Base-by-base conservation (phyloP, 73 alveolate species). In the Uronychia setigera region DNA sequence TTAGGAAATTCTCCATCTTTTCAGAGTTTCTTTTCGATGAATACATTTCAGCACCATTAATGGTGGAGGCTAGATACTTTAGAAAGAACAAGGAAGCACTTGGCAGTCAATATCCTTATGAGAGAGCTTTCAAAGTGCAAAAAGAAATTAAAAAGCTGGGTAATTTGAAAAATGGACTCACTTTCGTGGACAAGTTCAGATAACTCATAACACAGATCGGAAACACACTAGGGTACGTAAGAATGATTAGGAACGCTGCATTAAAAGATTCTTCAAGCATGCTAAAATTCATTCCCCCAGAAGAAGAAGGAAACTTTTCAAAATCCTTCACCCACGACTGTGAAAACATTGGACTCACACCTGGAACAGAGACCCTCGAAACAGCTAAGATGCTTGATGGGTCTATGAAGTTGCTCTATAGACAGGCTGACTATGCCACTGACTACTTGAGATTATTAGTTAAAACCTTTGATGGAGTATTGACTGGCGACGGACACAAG, bases 131-230 rank as follows among this genome's bases (percentile, higher is more conserved):
- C 29, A 85, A 80, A 31, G 83, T 97, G 77, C 92, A 96, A 14
- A 91, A 95, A 58, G 96, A 92, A 79, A 92, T 98, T 26, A 95
- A 95, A 91, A 95, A 92, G 81, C 88, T 98, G 29, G 99, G 98
- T 74, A 90, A 93, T 30, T 93, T 96, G 60, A 94, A 97, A 80
- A 95, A 96, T 35, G 97, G 94, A 58, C 60, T 60, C 35, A 93
- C 95, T 80, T 94, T 90, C 86, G 82, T 94, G 75, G 98, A 94
- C 90, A 95, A 97, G 85, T 96, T 89, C 85, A 95, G 97, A 93
- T 85, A 92, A 84, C 81, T 93, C 31, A 95, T 98, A 29, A 98
- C 99, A 13, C 96, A 97, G 87, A 97, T 98, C 58, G 99, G 99
- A 57, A 98, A 98, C 88, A 95, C 98, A 13, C 90, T 98, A 29